Evolutionary conservation across 2,329 filamentous ascomycete genomes (phyloP).

Genomic region (Penicillium sp.): DNA sequence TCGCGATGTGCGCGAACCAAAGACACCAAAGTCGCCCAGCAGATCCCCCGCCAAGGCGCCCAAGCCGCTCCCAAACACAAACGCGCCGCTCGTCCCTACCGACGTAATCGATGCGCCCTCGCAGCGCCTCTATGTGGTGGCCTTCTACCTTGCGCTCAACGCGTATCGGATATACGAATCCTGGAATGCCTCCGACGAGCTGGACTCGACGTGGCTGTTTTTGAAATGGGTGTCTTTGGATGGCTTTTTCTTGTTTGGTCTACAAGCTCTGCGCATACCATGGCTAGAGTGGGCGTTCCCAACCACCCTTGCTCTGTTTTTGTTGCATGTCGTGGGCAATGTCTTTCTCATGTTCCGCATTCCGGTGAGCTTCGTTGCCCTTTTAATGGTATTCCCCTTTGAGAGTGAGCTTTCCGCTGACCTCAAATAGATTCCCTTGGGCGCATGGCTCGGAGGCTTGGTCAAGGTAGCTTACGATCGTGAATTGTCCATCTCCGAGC

Average conservation of each 20-base stretch:
- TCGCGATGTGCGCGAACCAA: constrained; percentile 22
- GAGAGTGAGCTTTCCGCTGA: not conserved
- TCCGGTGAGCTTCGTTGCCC: constrained; percentile 56
- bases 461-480: constrained; percentile 86
- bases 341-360: constrained; percentile 92
- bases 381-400: not conserved
- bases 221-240: constrained; percentile 93
- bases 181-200: constrained; percentile 74
- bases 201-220: constrained; percentile 86
- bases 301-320: constrained; percentile 70
- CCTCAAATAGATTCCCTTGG: constrained; percentile 66
- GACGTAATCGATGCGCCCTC: constrained; percentile 84
- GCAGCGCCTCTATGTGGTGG: constrained; percentile 83
- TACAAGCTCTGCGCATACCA: constrained; percentile 87
- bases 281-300: constrained; percentile 91
- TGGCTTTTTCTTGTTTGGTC: constrained; percentile 79
- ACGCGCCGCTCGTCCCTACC: constrained; percentile 73
- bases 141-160: constrained; percentile 74
- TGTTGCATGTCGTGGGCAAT: constrained; percentile 72
- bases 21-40: constrained; percentile 22
- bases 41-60: constrained; percentile 26
- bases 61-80: constrained; percentile 23
- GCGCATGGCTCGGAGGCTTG: constrained; percentile 70
- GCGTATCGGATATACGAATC: constrained; percentile 89
- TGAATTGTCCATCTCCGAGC: constrained; percentile 90